phyloP scores from a whole-genome alignment of 441 rosid species.

The Manihot esculenta region DNA sequence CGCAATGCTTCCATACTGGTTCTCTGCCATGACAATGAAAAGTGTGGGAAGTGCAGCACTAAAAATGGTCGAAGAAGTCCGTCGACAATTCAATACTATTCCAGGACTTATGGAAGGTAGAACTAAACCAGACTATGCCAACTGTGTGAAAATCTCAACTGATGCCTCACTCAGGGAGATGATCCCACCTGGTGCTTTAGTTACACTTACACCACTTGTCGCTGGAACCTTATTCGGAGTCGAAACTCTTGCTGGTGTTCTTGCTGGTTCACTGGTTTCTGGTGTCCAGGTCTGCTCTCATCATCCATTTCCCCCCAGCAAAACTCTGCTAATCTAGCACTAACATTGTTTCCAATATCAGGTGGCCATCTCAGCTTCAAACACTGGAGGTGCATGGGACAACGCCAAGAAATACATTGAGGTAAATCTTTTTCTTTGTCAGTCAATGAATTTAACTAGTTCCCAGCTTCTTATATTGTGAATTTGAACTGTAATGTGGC shows the following conservation, averaged over 20 bases:
- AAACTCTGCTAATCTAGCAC: neutral
- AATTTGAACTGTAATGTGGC: neutral
- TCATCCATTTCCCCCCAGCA: neutral
- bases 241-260: constrained; percentile 63
- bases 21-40: constrained; percentile 80
- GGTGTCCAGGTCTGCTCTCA: constrained; percentile 52
- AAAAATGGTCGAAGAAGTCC: constrained; percentile 75
- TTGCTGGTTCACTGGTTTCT: constrained; percentile 67
- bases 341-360: constrained; percentile 18
- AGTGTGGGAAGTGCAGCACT: constrained; percentile 71
- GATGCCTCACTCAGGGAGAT: constrained; percentile 69
- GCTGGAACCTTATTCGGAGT: constrained; percentile 68
- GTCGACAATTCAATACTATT: constrained; percentile 65
- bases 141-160: constrained; percentile 64
- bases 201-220: constrained; percentile 64
- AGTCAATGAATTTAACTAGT: neutral
- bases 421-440: constrained; percentile 29
- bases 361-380: constrained; percentile 77
- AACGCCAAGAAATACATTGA: constrained; percentile 83
- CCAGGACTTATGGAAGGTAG: constrained; percentile 69
- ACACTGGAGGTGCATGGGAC: constrained; percentile 86
- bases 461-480: too few relatives aligned
- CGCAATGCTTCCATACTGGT: constrained; percentile 76
- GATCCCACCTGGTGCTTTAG: constrained; percentile 69
- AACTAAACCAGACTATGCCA: constrained; percentile 63